Percentiles rank a stretch among this genome's conserved stretches.
These are phyloP conservation scores for Colletotrichum sublineola DNA, from an alignment of 2,329 filamentous ascomycete genomes.

Conservation along the genomic window DNA sequence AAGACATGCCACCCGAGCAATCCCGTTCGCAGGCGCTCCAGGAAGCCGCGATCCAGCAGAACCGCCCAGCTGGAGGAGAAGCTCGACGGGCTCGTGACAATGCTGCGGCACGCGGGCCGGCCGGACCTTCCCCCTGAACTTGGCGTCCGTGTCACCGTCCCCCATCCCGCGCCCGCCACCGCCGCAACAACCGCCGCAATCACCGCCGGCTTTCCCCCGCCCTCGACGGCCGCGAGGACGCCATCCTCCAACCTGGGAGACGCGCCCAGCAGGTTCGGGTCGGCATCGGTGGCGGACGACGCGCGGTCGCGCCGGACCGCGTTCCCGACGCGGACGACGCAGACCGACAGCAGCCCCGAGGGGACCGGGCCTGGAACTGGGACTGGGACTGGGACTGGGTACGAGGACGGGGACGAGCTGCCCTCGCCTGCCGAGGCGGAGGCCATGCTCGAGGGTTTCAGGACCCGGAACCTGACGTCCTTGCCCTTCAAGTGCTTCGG, in stretches of 20 bases:
- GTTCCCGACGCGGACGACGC: slow-evolving; percentile 35
- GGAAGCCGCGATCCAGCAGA: slow-evolving; percentile 43
- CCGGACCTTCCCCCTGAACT: slow-evolving; percentile 12
- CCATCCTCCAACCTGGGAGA: slow-evolving; percentile 7
- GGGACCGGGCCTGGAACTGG: not conserved
- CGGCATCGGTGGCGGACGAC: not conserved
- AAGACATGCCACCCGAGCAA: slow-evolving; percentile 56
- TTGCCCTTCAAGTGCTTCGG: slow-evolving; percentile 49
- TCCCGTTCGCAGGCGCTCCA: slow-evolving; percentile 49
- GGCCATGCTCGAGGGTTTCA: slow-evolving; percentile 42
- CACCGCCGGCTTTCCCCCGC: not conserved
- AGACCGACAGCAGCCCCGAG: slow-evolving; percentile 33
- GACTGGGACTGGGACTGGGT: not conserved
- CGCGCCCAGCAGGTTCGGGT: not conserved
- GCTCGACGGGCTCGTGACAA: slow-evolving; percentile 48
- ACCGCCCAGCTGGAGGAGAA: slow-evolving; percentile 47
- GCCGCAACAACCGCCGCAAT: no score
- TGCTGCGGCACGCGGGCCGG: slow-evolving; percentile 45
- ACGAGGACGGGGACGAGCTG: slow-evolving; percentile 21
- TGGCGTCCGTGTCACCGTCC: slow-evolving; percentile 3
- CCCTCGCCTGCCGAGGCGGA: slow-evolving; percentile 39
- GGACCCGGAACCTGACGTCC: slow-evolving; percentile 45
- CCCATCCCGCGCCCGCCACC: not conserved
- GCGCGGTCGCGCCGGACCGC: slow-evolving; percentile 1
- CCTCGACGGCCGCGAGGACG: not conserved